Evolutionary conservation across 225 moss, liverwort and hornwort genomes (phyloP), one percentile per base, ranked within the genome.

Genomic region (Polytrichum formosum): DNA sequence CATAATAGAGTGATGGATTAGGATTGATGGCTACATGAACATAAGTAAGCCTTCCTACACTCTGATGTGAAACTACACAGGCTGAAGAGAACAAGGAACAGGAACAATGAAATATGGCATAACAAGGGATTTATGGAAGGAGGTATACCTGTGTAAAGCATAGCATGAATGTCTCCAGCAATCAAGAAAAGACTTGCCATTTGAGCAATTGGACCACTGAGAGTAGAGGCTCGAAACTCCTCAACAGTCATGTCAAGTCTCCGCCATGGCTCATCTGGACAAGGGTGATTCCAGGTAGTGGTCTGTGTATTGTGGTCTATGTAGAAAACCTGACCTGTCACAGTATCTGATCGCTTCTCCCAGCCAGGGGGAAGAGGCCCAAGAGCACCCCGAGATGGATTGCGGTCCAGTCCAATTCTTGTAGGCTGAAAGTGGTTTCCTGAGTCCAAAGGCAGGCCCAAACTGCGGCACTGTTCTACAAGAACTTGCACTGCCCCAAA

Each of bases 101-200:
- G 46, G 13, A 16, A 46, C 46, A 16, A 46, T 46, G 13, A 46
- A 13, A 46, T 16, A 16, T 46, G 4, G 46, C 46, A 59, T 59
- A 59, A 59, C 21, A 59, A 59, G 59, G 21, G 21, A 59, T 22
- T 2, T 9, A 6, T n/a, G 26, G 23, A 28, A 28, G 27, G 26
- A 63, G 13, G 7, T 74, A 26, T 63, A 81, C 86, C 97, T 67
- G 94, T 98, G 74, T 98, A 98, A 28, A 98, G 90, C 86, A 82
- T 98, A 69, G 97, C 97, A 73, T 98, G 97, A 83, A 94, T 94
- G 76, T 98, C 94, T 78, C 97, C 97, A 66, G 92, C 92, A 55
- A 91, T 82, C 54, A 94, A 30, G 75, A 92, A 98, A 55, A 98
- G 83, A 21, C 94, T 91, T 54, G 94, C 97, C 83, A 90, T 88